These are phyloP conservation scores for Candida takata DNA, from an alignment of 805 yeast genomes.

Conservation along the genomic window DNA sequence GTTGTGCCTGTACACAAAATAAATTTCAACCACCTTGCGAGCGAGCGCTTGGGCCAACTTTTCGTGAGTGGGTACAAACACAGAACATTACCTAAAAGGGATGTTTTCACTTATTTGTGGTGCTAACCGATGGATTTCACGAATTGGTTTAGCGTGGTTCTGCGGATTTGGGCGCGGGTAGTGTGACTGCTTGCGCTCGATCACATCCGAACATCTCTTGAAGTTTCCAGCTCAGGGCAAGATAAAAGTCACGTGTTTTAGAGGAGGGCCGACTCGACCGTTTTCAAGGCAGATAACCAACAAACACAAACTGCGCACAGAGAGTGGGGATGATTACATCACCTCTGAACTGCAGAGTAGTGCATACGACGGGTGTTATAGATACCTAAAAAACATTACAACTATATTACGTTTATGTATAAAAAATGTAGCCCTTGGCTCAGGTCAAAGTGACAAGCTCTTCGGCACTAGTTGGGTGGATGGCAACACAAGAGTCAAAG, in stretches of 20 bases:
- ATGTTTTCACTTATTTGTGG: constrained; percentile 1
- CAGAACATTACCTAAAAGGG: constrained; percentile 10
- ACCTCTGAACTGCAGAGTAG: too few relatives aligned
- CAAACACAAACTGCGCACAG: too few relatives aligned
- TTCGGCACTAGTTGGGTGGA: constrained; percentile 98
- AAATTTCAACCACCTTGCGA: constrained; percentile 12
- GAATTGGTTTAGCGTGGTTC: neutral
- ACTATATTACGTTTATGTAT: too few relatives aligned
- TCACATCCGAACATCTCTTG: neutral
- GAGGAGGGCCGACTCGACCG: too few relatives aligned
- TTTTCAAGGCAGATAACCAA: too few relatives aligned
- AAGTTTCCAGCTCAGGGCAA: neutral
- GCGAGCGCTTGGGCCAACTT: constrained; percentile 6
- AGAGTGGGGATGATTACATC: too few relatives aligned
- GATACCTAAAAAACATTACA: too few relatives aligned
- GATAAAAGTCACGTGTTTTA: neutral
- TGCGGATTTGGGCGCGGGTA: neutral
- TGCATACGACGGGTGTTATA: too few relatives aligned
- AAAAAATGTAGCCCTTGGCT: too few relatives aligned
- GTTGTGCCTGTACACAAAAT: constrained; percentile 9
- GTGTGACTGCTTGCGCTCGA: neutral
- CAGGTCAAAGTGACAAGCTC: constrained; percentile 73
- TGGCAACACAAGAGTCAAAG: constrained; percentile 94
- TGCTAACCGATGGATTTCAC: neutral
- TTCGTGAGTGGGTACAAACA: constrained; percentile 19